phyloP scores from a whole-genome alignment of 1,284 basidiomycete genomes.

The Apiotrichum veenhuisii region DNA sequence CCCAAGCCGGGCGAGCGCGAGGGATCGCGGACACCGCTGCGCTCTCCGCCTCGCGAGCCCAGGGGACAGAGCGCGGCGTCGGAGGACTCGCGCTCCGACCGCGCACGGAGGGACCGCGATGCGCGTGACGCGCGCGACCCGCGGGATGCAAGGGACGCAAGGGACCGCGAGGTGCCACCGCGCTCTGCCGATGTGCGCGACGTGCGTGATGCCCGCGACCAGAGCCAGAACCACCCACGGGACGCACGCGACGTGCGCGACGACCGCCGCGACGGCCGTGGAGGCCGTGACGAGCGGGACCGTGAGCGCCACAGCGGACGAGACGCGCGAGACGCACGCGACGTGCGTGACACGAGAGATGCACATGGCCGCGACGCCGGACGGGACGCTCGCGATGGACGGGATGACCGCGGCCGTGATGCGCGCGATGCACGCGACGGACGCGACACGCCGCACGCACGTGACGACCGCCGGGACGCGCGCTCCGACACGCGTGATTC shows the following conservation, averaged over 20 bases:
- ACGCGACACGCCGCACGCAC: background rate
- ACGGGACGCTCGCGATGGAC: constrained; percentile 1
- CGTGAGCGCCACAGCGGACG: constrained; percentile 2
- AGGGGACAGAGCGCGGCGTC: constrained; percentile 33
- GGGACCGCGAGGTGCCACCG: too few species aligned
- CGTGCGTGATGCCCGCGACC: background rate
- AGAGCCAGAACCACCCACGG: background rate
- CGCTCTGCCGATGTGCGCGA: too few species aligned
- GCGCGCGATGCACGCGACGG: constrained; percentile 2
- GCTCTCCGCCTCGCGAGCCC: constrained; percentile 10
- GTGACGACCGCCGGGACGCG: background rate
- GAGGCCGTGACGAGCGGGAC: constrained; percentile 4
- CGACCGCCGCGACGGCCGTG: constrained; percentile 1
- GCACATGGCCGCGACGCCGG: background rate
- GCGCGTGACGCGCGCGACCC: background rate
- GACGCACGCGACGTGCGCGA: background rate
- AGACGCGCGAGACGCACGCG: background rate
- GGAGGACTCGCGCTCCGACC: constrained; percentile 38
- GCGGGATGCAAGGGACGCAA: constrained; percentile 16
- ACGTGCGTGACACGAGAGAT: constrained; percentile 4
- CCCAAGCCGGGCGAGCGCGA: background rate
- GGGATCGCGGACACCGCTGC: constrained; percentile 4
- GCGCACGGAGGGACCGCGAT: constrained; percentile 16
- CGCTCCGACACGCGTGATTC: background rate
- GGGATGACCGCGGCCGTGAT: constrained; percentile 5